phyloP scores from a whole-genome alignment of 108 stramenopile species.

The Schizochytrium sp. region DNA sequence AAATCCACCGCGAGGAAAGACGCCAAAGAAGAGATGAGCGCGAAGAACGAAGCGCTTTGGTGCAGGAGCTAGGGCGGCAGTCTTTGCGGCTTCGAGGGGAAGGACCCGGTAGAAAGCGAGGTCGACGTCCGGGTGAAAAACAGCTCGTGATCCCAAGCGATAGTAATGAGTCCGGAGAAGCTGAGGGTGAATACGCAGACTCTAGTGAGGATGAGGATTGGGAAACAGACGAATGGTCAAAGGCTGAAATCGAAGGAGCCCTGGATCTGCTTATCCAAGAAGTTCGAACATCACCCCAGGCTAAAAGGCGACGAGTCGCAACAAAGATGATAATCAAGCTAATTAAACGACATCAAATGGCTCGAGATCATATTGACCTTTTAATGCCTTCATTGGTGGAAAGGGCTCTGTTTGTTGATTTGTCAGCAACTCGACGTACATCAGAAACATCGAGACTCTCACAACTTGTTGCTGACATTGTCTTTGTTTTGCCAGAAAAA shows the following conservation, averaged over 20 bases:
- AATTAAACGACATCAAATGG: conserved; percentile 18
- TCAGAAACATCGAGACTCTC: neutral
- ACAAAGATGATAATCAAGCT: neutral
- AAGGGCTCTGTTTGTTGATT: conserved; percentile 33
- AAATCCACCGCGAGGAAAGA: neutral
- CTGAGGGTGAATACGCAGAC: neutral
- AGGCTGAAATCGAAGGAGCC: conserved; percentile 45
- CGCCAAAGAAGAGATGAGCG: neutral
- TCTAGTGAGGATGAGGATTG: conserved; percentile 27
- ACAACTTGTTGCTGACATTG: conserved; percentile 11
- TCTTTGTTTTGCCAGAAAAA: neutral
- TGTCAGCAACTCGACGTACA: conserved; percentile 13
- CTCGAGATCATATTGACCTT: conserved; percentile 31
- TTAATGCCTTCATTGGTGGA: conserved; percentile 17
- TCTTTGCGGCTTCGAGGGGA: conserved; percentile 30
- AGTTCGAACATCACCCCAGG: neutral
- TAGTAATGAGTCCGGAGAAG: neutral
- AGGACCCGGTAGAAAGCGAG: neutral
- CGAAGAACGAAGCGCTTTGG: conserved; percentile 15
- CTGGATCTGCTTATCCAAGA: conserved; percentile 9
- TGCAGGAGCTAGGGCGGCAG: neutral
- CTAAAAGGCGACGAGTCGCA: neutral
- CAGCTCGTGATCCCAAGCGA: neutral
- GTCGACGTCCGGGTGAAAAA: neutral
- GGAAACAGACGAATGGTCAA: conserved; percentile 49